Conservation (phyloP, 768 basidiomycete genomes). For the Hygrocybe coccinea region DNA sequence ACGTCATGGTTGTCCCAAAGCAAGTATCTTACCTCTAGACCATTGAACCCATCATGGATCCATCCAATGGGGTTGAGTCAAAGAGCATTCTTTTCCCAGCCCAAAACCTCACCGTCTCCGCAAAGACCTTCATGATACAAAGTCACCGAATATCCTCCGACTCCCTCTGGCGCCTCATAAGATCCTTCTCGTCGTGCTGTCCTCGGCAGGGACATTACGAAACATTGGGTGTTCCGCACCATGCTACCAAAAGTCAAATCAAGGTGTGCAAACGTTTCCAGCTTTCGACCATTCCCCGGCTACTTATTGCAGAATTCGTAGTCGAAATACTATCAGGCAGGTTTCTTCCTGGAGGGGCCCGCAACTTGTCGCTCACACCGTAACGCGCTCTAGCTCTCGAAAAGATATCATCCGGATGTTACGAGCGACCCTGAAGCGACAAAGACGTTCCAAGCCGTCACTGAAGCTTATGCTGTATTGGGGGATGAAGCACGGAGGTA, state of each 20-base stretch:
- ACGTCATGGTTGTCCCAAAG: conserved; percentile 8
- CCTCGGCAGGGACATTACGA: conserved; percentile 33
- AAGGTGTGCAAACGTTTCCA: conserved; percentile 39
- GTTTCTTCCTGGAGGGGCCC: neutral
- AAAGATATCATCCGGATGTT: conserved; percentile 46
- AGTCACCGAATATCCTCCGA: too few relatives aligned
- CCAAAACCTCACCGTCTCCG: neutral
- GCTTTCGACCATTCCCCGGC: neutral
- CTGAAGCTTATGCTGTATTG: conserved; percentile 43
- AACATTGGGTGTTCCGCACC: conserved; percentile 35
- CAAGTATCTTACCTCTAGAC: conserved; percentile 14
- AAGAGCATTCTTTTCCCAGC: too few relatives aligned
- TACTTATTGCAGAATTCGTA: conserved; percentile 12
- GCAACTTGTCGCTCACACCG: neutral
- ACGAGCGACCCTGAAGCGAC: conserved; percentile 39
- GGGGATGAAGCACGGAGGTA: conserved; percentile 42
- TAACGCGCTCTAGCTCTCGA: conserved; percentile 25
- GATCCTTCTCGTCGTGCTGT: conserved; percentile 23
- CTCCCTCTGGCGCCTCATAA: too few relatives aligned
- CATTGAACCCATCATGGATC: conserved; percentile 7
- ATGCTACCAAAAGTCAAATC: conserved; percentile 41
- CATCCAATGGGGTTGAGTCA: too few relatives aligned
- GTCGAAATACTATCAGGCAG: conserved; percentile 42
- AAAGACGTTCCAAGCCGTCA: conserved; percentile 36
- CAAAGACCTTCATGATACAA: neutral